Base-by-base conservation (phyloP, 805 yeast genomes). In the Myxozyma mucilagina region DNA sequence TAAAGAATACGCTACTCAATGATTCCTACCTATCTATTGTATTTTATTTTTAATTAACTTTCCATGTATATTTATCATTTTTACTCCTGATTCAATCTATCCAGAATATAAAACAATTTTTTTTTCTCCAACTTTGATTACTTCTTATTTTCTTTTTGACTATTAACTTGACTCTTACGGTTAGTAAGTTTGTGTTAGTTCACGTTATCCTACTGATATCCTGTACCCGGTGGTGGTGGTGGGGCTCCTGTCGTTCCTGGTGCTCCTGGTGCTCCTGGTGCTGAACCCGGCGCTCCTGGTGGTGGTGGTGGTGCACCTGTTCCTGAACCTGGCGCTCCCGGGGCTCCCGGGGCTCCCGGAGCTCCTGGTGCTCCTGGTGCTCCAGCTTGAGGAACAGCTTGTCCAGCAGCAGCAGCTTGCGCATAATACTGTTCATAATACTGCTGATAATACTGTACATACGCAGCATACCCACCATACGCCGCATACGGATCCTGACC, bases 1-100 rank as follows among this genome's bases (percentile, higher is more conserved):
- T 7, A 81, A 82, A 71, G 82, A 79, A 71, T 93, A 88, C 72
- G 81, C 88, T 14, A 57, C 60, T 4, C 53, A 51, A 20, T 44
- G 35, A 53, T 6, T 18, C 4, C 29, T 24, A 14, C 53, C 18
- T 10, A 8, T 20, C 13, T 18, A 36, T 20, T n/a, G 43, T 36
- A 20, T 35, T 35, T 39, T 39, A 16, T 24, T 39, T 14, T 50
- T 9, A 7, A 11, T 18, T 8, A 5, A 41, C 42, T 39, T 51
- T 38, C 45, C 38, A 38, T 50, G 35, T 36, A 43, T 16, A 16
- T 49, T 51, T 35, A 6, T 11, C n/a, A n/a, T n/a, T n/a, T 36
- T 29, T 38, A 24, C 29, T 24, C 29, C 20, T 14, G n/a, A 16
- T 29, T 45, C 9, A n/a, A 8, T 45, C 31, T 45, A 14, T 11